Evolutionary conservation across 768 basidiomycete genomes (phyloP).

Genomic region (Lentinula sp.): DNA sequence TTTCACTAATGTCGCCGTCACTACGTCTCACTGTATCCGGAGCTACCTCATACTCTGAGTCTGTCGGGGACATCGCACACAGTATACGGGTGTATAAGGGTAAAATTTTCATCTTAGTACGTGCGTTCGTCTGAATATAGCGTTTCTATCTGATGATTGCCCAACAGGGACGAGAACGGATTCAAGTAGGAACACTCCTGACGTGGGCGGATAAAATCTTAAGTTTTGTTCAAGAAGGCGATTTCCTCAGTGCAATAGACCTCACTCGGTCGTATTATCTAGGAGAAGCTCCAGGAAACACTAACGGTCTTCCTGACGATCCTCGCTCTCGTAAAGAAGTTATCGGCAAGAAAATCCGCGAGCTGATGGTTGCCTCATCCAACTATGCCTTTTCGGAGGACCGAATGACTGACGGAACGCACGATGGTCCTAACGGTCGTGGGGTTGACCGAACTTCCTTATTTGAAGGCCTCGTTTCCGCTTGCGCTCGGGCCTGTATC

Average conservation of each 20-base stretch:
- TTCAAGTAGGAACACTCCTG: constrained; percentile 79
- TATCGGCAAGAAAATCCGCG: constrained; percentile 70
- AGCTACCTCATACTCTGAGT: constrained; percentile 40
- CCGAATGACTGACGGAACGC: constrained; percentile 86
- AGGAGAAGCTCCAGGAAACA: constrained; percentile 76
- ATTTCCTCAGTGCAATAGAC: constrained; percentile 89
- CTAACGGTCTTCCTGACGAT: constrained; percentile 77
- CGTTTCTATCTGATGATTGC: constrained; percentile 6
- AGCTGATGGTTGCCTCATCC: constrained; percentile 83
- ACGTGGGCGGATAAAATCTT: constrained; percentile 96
- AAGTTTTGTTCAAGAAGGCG: constrained; percentile 72
- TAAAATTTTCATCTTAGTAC: constrained; percentile 84
- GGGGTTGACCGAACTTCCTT: constrained; percentile 89
- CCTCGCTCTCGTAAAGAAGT: constrained; percentile 48
- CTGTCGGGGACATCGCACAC: constrained; percentile 51
- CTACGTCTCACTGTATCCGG: constrained; percentile 40
- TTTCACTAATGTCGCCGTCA: constrained; percentile 49
- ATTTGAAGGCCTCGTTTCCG: constrained; percentile 81
- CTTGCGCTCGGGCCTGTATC: constrained; percentile 74
- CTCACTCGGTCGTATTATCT: constrained; percentile 77
- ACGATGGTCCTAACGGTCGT: constrained; percentile 71
- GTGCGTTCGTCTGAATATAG: constrained; percentile 18
- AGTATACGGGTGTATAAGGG: constrained; percentile 83
- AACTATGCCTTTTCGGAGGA: constrained; percentile 94
- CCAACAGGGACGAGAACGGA: constrained; percentile 52